Conservation (phyloP, 1,139 yeast genomes). For the Yamadazyma epiphylla region DNA sequence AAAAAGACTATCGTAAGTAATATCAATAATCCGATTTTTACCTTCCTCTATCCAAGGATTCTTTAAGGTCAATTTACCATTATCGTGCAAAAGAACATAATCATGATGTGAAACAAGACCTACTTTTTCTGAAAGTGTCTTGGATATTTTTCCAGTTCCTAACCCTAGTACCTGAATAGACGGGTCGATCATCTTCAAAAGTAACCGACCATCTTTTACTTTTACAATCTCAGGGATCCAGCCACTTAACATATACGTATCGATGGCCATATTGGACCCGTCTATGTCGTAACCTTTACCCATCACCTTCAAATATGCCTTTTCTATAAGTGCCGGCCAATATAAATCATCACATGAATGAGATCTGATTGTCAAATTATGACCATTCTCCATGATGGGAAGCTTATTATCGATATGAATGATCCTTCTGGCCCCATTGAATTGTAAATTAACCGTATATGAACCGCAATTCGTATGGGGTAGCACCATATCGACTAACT, state of each 20-base stretch:
- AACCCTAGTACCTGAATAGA: conserved; percentile 44
- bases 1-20: conserved; percentile 25
- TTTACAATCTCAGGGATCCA: conserved; percentile 69
- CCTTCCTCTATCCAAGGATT: conserved; percentile 20
- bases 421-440: conserved; percentile 59
- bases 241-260: conserved; percentile 61
- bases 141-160: conserved; percentile 59
- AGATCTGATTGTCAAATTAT: conserved; percentile 35
- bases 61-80: conserved; percentile 24
- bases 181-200: too few relatives aligned
- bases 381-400: conserved; percentile 18
- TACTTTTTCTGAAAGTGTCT: conserved; percentile 29
- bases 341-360: conserved; percentile 30
- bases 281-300: conserved; percentile 58
- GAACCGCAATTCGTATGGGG: conserved; percentile 26
- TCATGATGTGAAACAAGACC: conserved; percentile 64
- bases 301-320: conserved; percentile 64
- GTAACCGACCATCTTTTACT: conserved; percentile 24
- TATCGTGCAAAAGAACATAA: conserved; percentile 41
- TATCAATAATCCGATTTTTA: conserved; percentile 12
- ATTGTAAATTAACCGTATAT: conserved; percentile 32
- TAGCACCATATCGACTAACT: conserved; percentile 15
- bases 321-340: conserved; percentile 78
- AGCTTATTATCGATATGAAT: conserved; percentile 49
- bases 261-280: conserved; percentile 83